Percentiles rank a stretch among this genome's conserved stretches.
phyloP scores from a whole-genome alignment of 2,329 filamentous ascomycete species.

The Shiraia sp. region DNA sequence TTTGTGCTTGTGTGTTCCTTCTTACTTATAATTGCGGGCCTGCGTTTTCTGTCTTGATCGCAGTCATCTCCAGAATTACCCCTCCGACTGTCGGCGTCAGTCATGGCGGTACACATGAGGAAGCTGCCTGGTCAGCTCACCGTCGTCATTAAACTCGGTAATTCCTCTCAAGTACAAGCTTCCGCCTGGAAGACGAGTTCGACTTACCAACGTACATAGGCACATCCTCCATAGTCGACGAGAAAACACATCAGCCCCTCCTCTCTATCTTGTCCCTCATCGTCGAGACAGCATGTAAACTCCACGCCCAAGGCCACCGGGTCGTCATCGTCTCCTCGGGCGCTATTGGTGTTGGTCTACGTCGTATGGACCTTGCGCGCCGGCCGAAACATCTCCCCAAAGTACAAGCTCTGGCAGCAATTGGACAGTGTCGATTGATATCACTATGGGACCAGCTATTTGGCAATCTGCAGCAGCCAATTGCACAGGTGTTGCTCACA shows the following conservation, averaged over 20 bases:
- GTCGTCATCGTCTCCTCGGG: constrained; percentile 97
- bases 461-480: constrained; percentile 81
- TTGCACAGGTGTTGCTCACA: constrained; percentile 92
- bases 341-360: constrained; percentile 90
- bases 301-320: constrained; percentile 87
- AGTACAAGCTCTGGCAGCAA: constrained; percentile 91
- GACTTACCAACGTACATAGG: constrained; percentile 59
- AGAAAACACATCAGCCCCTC: constrained; percentile 90
- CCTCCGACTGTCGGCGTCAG: constrained; percentile 1
- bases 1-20: constrained; percentile 5
- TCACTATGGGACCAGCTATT: constrained; percentile 95
- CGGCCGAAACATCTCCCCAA: constrained; percentile 88
- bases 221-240: constrained; percentile 98
- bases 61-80: background rate
- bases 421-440: constrained; percentile 94
- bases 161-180: constrained; percentile 30
- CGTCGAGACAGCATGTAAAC: constrained; percentile 86
- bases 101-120: constrained; percentile 48
- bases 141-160: constrained; percentile 88
- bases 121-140: constrained; percentile 63
- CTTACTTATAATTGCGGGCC: too few relatives aligned
- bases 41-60: background rate
- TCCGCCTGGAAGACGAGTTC: constrained; percentile 21
- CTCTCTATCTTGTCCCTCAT: constrained; percentile 89
- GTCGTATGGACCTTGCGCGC: constrained; percentile 84